Base-by-base conservation (phyloP, 345 rosid genomes). In the Punica granatum region DNA sequence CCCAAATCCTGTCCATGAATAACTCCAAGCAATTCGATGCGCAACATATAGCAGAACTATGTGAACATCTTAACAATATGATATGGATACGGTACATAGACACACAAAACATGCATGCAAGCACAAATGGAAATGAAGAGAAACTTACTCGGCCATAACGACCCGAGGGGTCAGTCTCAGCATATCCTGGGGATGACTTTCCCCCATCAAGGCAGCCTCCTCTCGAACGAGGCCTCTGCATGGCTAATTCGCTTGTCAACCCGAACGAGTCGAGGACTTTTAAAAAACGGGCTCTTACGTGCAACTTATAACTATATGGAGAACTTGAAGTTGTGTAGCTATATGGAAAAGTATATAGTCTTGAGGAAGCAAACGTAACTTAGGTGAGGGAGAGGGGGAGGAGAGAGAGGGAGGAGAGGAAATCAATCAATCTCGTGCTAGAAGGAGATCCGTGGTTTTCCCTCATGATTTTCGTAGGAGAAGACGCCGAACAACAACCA, bases 61-160 rank as follows among this genome's bases (percentile, higher is more conserved):
- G n/a, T n/a, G n/a, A n/a, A n/a, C n/a, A n/a, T n/a, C n/a, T n/a
- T n/a, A n/a, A n/a, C n/a, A n/a, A n/a, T n/a, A n/a, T n/a, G n/a
- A n/a, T n/a, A n/a, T n/a, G n/a, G n/a, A n/a, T n/a, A n/a, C n/a
- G n/a, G n/a, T n/a, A n/a, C n/a, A n/a, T n/a, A n/a, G n/a, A n/a
- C n/a, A n/a, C n/a, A n/a, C n/a, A n/a, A n/a, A n/a, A n/a, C n/a
- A 37, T 37, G 41, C 41, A 37, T 4, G 41, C 41, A 37, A 11
- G 6, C 41, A 37, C 41, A 37, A 37, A 37, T 33, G 25, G 12
- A 11, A 15, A 15, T 3, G 28, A 39, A 3, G 44, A 39, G 25
- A 30, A 66, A 79, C 97, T 85, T 89, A 93, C 98, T 60, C 96
- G 94, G 19, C 94, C 90, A 44, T 90, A 93, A 2, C 98, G 97